Conservation (phyloP, 2,329 filamentous ascomycete genomes). For the Penicillium sp. region DNA sequence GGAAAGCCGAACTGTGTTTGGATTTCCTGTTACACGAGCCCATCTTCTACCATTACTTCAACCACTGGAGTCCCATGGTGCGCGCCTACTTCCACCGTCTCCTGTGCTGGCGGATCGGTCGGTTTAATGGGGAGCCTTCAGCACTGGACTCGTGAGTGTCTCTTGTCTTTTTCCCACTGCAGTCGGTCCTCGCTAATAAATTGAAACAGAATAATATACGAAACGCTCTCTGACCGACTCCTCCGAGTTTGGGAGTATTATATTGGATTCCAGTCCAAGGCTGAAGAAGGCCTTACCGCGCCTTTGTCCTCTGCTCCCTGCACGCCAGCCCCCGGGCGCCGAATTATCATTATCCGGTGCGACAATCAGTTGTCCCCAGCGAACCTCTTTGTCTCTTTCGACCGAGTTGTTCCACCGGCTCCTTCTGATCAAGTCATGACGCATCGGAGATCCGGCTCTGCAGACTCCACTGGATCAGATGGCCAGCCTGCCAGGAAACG, state of each 20-base stretch:
- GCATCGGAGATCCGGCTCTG: slow-evolving; percentile 36
- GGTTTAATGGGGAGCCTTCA: slow-evolving; percentile 64
- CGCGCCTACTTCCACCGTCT: slow-evolving; percentile 88
- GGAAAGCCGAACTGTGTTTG: slow-evolving; percentile 67
- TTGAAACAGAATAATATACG: slow-evolving; percentile 62
- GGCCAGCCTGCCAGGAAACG: slow-evolving; percentile 35
- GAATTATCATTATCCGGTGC: slow-evolving; percentile 83
- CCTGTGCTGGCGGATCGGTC: slow-evolving; percentile 80
- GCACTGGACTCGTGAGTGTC: slow-evolving; percentile 62
- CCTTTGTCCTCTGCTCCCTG: slow-evolving; percentile 74
- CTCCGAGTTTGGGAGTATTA: slow-evolving; percentile 74
- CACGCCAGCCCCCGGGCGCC: slow-evolving; percentile 75
- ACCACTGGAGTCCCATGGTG: slow-evolving; percentile 95
- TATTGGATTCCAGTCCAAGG: slow-evolving; percentile 65
- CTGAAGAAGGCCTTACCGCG: slow-evolving; percentile 53
- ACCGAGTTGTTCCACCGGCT: slow-evolving; percentile 51
- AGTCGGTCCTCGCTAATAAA: slow-evolving; percentile 6
- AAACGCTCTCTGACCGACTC: slow-evolving; percentile 62
- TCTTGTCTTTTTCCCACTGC: background rate
- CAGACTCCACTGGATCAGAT: slow-evolving; percentile 25
- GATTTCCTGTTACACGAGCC: slow-evolving; percentile 70
- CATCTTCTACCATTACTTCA: slow-evolving; percentile 77
- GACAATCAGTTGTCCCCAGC: slow-evolving; percentile 57
- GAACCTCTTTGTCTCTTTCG: slow-evolving; percentile 59
- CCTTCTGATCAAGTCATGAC: slow-evolving; percentile 30